Percentiles rank a stretch among this genome's conserved stretches.
These are phyloP conservation scores for Talaromyces sp. DNA, from an alignment of 2,329 filamentous ascomycete genomes.

Conservation along the genomic window DNA sequence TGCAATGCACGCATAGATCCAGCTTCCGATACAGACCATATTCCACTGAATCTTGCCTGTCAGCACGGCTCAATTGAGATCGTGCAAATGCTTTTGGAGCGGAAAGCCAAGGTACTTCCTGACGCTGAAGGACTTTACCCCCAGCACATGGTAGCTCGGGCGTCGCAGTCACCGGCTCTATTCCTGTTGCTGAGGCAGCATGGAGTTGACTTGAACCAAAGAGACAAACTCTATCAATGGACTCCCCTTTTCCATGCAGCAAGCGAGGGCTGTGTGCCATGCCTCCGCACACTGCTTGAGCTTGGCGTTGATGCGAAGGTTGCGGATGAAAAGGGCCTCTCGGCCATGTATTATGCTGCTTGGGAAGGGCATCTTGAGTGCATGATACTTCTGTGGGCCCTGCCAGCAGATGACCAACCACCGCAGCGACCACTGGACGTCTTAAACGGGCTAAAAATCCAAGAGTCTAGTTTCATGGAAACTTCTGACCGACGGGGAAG, in stretches of 20 bases:
- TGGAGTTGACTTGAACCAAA: constrained; percentile 86
- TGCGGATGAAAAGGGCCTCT: constrained; percentile 87
- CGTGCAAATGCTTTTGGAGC: constrained; percentile 79
- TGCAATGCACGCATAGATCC: constrained; percentile 85
- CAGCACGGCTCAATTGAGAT: constrained; percentile 87
- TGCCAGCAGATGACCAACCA: constrained; percentile 25
- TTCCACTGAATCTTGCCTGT: constrained; percentile 91
- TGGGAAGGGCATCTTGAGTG: constrained; percentile 97
- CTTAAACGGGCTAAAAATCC: constrained; percentile 37
- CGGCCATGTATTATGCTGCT: constrained; percentile 96
- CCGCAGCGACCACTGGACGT: constrained; percentile 37
- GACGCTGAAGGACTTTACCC: constrained; percentile 96
- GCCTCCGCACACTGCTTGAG: constrained; percentile 77
- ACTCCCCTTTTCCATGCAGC: constrained; percentile 95
- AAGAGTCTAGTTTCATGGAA: constrained; percentile 27
- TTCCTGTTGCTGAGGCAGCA: constrained; percentile 80
- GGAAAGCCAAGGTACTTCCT: constrained; percentile 79
- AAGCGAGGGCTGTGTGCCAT: constrained; percentile 91
- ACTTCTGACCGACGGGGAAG: constrained; percentile 38
- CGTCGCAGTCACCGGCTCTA: constrained; percentile 77
- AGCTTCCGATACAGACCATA: constrained; percentile 82
- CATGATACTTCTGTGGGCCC: constrained; percentile 76
- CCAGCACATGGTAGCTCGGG: constrained; percentile 93
- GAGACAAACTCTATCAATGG: constrained; percentile 97
- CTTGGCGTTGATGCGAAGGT: constrained; percentile 77